These are phyloP conservation scores for Cornus suecica DNA, from an alignment of 148 eudicot genomes.

Conservation along the genomic window DNA sequence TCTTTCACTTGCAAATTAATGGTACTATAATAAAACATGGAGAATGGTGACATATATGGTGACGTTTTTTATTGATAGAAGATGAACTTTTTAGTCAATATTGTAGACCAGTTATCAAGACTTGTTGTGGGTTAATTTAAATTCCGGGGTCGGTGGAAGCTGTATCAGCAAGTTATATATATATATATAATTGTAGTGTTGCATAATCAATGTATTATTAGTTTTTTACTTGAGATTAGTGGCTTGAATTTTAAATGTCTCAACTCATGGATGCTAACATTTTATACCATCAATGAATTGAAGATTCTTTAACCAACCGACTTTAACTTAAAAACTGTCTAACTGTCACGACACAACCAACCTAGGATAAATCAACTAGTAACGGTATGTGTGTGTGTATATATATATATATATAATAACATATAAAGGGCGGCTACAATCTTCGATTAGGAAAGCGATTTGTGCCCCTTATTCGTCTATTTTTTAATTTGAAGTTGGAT, in stretches of 20 bases:
- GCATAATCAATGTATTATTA: not conserved
- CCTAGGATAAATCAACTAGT: not conserved
- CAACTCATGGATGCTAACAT: not conserved
- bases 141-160: not conserved
- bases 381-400: constrained; percentile 9
- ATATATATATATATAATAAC: not conserved
- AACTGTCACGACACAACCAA: constrained; percentile 2
- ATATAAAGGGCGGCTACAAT: constrained; percentile 17
- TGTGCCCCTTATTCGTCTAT: constrained; percentile 1
- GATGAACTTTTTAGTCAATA: not conserved
- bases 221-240: not conserved
- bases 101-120: not conserved
- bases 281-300: not conserved
- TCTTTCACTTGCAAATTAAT: too few species aligned
- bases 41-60: too few species aligned
- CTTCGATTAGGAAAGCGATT: constrained; percentile 13
- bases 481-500: not conserved
- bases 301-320: constrained; percentile 8
- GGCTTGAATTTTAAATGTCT: not conserved
- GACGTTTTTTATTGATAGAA: not conserved
- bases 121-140: not conserved
- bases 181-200: too few species aligned
- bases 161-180: not conserved
- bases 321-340: constrained; percentile 19
- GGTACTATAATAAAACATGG: too few species aligned